Evolutionary conservation across 495 filamentous ascomycete species (phyloP).

Genomic region (Tuber calosporum): DNA sequence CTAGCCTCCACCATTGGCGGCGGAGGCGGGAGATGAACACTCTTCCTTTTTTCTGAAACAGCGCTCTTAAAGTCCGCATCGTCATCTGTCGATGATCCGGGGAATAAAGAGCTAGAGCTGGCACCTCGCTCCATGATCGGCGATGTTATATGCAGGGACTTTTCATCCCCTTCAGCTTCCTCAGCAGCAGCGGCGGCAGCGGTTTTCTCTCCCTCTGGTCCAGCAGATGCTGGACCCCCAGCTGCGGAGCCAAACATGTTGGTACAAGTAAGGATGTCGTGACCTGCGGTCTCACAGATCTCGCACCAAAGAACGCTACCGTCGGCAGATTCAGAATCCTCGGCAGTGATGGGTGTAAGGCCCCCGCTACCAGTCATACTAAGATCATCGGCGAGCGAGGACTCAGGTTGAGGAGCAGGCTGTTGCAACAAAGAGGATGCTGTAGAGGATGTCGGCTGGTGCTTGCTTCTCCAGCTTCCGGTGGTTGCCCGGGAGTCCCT

Average conservation of each 20-base stretch:
- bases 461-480: conserved; percentile 31
- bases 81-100: not conserved
- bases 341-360: conserved; percentile 31
- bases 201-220: conserved; percentile 35
- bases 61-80: conserved; percentile 20
- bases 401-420: not conserved
- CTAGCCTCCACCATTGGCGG: conserved; percentile 29
- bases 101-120: not conserved
- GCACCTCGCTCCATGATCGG: conserved; percentile 12
- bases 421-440: not conserved
- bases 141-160: conserved; percentile 20
- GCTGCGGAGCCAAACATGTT: conserved; percentile 63
- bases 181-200: conserved; percentile 17
- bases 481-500: conserved; percentile 42
- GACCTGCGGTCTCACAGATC: conserved; percentile 86
- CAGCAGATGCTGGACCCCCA: conserved; percentile 35
- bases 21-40: conserved; percentile 38
- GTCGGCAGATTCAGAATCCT: conserved; percentile 25
- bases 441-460: not conserved
- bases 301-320: conserved; percentile 68
- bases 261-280: conserved; percentile 88
- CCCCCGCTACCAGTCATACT: conserved; percentile 19
- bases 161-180: conserved; percentile 10
- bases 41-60: conserved; percentile 38
- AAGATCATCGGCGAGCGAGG: conserved; percentile 5